Percentiles rank a stretch among this genome's conserved stretches.
These are phyloP conservation scores for Talaromyces wortmannii DNA, from an alignment of 495 filamentous ascomycete genomes.

Conservation along the genomic window DNA sequence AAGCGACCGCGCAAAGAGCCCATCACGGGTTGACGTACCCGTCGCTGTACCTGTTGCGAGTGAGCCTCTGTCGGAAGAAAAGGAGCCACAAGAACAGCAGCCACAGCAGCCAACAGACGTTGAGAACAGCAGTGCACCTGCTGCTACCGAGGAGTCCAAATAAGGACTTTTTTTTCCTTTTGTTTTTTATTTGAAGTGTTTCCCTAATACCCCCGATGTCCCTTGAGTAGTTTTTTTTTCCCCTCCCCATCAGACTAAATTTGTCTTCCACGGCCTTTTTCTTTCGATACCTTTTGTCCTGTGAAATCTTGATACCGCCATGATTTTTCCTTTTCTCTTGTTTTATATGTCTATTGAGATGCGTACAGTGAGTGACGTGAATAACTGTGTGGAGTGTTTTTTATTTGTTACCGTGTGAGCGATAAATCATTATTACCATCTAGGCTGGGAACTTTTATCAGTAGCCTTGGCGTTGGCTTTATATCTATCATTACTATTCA, in stretches of 20 bases:
- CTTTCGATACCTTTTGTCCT: background rate
- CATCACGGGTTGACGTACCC: conserved; percentile 26
- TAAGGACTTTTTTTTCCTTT: background rate
- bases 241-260: background rate
- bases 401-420: background rate
- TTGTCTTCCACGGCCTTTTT: background rate
- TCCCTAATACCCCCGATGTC: background rate
- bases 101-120: background rate
- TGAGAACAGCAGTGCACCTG: background rate
- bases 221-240: background rate
- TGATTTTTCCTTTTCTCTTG: background rate
- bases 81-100: background rate
- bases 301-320: background rate
- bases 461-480: background rate
- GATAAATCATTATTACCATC: background rate
- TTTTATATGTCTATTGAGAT: background rate
- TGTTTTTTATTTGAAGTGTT: background rate
- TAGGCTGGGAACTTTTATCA: background rate
- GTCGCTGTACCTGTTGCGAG: background rate
- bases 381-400: background rate
- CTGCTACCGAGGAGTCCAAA: background rate
- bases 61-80: background rate
- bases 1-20: conserved; percentile 49
- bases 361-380: background rate
- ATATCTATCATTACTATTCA: background rate